phyloP scores from a whole-genome alignment of 768 basidiomycete genomes.

The Termitomyces sp. region DNA sequence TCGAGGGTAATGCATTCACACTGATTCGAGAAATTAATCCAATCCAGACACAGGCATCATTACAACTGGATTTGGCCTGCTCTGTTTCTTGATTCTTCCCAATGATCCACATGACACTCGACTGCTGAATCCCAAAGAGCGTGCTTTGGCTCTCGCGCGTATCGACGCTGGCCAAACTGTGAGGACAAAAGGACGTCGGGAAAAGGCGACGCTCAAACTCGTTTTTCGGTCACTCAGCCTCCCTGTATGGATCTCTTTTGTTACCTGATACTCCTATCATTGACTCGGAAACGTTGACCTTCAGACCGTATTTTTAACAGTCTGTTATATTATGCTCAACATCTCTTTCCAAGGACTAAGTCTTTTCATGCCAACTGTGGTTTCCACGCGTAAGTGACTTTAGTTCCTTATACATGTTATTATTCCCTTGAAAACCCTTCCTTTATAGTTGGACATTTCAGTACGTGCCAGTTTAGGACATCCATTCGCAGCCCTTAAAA shows the following conservation, averaged over 20 bases:
- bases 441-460: constrained; percentile 18
- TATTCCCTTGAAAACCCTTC: too few species aligned
- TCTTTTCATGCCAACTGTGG: constrained; percentile 36
- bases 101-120: constrained; percentile 30
- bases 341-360: constrained; percentile 29
- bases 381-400: constrained; percentile 35
- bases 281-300: neutral
- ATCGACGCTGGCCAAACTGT: constrained; percentile 32
- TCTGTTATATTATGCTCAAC: constrained; percentile 23
- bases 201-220: constrained; percentile 25
- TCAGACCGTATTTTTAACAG: constrained; percentile 18
- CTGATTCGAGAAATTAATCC: neutral
- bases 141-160: constrained; percentile 29
- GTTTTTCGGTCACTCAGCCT: constrained; percentile 28
- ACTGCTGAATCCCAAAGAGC: constrained; percentile 29
- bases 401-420: neutral
- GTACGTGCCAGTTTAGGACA: constrained; percentile 17
- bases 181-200: constrained; percentile 23
- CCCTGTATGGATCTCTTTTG: constrained; percentile 19
- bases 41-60: constrained; percentile 24
- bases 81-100: constrained; percentile 33
- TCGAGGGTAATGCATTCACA: constrained; percentile 28
- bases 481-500: neutral
- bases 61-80: constrained; percentile 31
- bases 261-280: neutral